These are phyloP conservation scores for Nigrospora oryzae DNA, from an alignment of 2,329 filamentous ascomycete species.

Conservation along the genomic window DNA sequence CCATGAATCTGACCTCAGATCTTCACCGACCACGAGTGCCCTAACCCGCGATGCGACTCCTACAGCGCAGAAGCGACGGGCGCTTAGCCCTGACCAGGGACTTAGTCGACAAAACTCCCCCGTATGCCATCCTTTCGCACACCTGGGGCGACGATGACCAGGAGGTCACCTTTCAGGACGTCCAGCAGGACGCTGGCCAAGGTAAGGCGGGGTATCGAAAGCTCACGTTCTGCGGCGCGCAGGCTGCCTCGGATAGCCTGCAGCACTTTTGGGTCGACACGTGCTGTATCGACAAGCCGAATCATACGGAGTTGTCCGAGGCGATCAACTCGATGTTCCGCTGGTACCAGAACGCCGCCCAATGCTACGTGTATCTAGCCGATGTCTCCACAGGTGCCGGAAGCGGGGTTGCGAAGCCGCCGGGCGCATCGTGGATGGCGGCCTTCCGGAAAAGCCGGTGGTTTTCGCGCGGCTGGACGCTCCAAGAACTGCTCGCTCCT, in stretches of 20 bases:
- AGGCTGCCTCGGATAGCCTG: not conserved
- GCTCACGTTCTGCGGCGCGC: not conserved
- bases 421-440: not conserved
- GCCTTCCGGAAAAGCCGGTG: not conserved
- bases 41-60: too few relatives aligned
- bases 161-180: too few relatives aligned
- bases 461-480: not conserved
- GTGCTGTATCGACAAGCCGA: conserved; percentile 1
- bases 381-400: not conserved
- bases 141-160: too few relatives aligned
- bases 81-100: too few relatives aligned
- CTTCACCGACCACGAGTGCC: too few relatives aligned
- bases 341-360: not conserved
- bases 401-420: too few relatives aligned
- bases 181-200: too few relatives aligned
- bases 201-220: not conserved
- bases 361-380: not conserved
- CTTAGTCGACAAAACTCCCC: too few relatives aligned
- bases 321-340: conserved; percentile 3
- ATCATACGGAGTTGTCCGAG: not conserved
- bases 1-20: too few relatives aligned
- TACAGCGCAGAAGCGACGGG: too few relatives aligned
- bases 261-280: conserved; percentile 2
- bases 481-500: not conserved
- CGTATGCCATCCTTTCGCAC: too few relatives aligned